Conservation (phyloP, 2,329 filamentous ascomycete genomes). For the Plenodomus tracheiphilus region DNA sequence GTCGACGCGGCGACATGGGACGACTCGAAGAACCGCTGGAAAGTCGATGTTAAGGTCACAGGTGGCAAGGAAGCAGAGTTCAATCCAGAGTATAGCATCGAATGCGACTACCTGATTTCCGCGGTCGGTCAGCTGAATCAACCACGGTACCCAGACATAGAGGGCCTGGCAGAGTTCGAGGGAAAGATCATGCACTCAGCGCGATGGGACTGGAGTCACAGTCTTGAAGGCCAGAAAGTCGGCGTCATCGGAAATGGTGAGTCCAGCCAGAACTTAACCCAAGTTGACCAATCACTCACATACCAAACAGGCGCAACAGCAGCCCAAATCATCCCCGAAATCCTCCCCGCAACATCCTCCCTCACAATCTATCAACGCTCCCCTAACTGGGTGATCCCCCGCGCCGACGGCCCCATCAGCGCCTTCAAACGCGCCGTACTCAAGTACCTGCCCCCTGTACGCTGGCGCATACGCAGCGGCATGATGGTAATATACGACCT, state of each 20-base stretch:
- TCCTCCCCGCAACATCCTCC: conserved; percentile 54
- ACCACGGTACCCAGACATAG: conserved; percentile 55
- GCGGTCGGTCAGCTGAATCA: conserved; percentile 63
- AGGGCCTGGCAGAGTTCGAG: conserved; percentile 53
- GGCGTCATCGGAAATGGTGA: conserved; percentile 63
- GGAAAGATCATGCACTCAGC: conserved; percentile 62
- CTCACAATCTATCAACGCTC: conserved; percentile 62
- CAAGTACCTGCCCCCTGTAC: conserved; percentile 55
- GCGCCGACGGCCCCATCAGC: conserved; percentile 54
- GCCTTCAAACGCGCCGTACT: conserved; percentile 48
- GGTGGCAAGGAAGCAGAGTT: conserved; percentile 61
- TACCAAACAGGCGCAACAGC: conserved; percentile 54
- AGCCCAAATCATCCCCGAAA: conserved; percentile 61
- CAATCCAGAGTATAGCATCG: conserved; percentile 55
- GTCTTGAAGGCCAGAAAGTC: conserved; percentile 58
- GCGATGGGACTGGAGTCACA: conserved; percentile 64
- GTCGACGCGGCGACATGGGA: conserved; percentile 61
- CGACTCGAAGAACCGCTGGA: conserved; percentile 56
- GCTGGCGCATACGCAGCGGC: conserved; percentile 54
- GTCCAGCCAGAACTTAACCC: conserved; percentile 5
- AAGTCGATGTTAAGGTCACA: conserved; percentile 51
- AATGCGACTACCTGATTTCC: conserved; percentile 60
- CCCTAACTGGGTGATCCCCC: conserved; percentile 63
- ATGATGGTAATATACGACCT: too few species aligned
- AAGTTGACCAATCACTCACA: neutral